These are phyloP conservation scores for Dentiscutata heterogama DNA, from an alignment of 371 early-diverging fungal genomes.

Conservation along the genomic window DNA sequence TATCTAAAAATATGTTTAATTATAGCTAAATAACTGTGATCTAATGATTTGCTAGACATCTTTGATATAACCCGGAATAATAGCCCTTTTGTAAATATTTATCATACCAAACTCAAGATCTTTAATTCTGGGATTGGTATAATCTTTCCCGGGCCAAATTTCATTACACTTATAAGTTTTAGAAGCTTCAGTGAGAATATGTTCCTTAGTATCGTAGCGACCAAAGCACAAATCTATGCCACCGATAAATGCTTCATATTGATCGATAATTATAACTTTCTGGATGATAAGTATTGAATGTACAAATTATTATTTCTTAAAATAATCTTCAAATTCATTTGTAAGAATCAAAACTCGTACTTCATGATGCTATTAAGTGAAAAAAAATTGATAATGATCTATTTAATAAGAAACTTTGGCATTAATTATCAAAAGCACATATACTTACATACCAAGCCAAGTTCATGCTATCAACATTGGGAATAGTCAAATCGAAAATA, in stretches of 20 bases:
- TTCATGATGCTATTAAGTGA: conserved; percentile 57
- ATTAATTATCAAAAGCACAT: conserved; percentile 47
- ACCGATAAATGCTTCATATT: conserved; percentile 86
- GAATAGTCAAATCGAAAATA: too few relatives aligned
- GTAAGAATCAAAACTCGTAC: conserved; percentile 44
- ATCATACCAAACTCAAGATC: conserved; percentile 82
- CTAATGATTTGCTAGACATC: too few relatives aligned
- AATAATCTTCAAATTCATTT: conserved; percentile 47
- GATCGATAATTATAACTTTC: conserved; percentile 90
- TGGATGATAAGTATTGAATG: conserved; percentile 56
- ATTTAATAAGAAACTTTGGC: background rate
- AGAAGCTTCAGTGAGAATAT: conserved; percentile 72
- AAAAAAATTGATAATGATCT: background rate
- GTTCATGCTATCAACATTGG: too few relatives aligned
- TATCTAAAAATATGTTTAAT: background rate
- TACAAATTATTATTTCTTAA: background rate
- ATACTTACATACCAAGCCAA: too few relatives aligned
- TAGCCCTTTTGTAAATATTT: background rate
- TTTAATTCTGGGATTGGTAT: conserved; percentile 89
- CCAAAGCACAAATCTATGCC: conserved; percentile 94
- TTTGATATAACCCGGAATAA: too few relatives aligned
- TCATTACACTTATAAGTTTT: conserved; percentile 60
- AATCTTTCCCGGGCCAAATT: conserved; percentile 89
- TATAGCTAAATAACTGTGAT: background rate
- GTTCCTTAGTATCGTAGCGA: conserved; percentile 87